These are phyloP conservation scores for Turnera subulata DNA, from an alignment of 345 rosid species.

Conservation along the genomic window DNA sequence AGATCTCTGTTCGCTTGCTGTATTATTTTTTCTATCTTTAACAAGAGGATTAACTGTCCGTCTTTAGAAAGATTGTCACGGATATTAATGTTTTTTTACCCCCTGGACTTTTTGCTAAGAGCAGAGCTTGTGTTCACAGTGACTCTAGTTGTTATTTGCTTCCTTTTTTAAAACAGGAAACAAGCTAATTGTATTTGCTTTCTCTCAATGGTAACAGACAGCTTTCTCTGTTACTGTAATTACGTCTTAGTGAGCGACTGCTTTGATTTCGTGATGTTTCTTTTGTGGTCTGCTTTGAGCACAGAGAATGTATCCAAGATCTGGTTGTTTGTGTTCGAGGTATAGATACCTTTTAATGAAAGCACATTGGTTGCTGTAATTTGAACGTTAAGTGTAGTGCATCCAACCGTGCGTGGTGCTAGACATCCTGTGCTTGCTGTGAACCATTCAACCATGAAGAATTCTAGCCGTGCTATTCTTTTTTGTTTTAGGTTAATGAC, in stretches of 20 bases:
- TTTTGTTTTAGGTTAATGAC: not conserved
- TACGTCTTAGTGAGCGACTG: not conserved
- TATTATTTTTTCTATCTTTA: no score
- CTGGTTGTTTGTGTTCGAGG: not conserved
- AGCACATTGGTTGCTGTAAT: not conserved
- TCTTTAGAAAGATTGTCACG: no score
- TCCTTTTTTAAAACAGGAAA: not conserved
- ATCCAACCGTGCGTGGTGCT: conserved; percentile 1
- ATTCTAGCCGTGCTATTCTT: not conserved
- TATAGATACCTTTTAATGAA: not conserved
- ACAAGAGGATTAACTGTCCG: no score
- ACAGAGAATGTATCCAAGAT: not conserved
- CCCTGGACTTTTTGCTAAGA: not conserved
- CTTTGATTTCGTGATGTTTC: not conserved
- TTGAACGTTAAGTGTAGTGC: not conserved
- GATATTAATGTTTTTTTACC: no score
- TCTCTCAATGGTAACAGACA: not conserved
- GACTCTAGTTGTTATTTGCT: not conserved
- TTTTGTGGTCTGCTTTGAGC: not conserved
- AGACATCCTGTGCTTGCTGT: not conserved
- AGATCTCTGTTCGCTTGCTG: no score
- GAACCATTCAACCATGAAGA: not conserved
- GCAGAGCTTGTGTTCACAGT: not conserved
- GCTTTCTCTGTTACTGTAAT: not conserved
- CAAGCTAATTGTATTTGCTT: not conserved